Base-by-base conservation (phyloP, 345 rosid species). In the Citrus australasica region DNA sequence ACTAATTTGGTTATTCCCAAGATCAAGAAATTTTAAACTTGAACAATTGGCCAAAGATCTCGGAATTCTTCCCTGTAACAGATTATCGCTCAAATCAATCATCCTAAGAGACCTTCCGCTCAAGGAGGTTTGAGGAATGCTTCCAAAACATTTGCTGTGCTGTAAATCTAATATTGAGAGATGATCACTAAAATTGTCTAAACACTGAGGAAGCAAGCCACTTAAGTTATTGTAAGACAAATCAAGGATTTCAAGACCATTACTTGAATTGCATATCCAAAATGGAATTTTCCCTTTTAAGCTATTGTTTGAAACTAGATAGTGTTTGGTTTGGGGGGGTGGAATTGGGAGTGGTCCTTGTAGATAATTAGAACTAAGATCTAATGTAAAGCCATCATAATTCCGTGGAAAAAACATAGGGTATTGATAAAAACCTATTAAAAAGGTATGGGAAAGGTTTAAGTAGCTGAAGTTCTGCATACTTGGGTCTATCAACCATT, bases 221-320 rank as follows among this genome's bases (percentile, higher is more conserved):
- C 27, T 77, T 19, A 81, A 37, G 42, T 53, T 82, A 37, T 82
- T 82, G 75, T 7, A 7, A 9, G 78, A 67, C 67, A 82, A 35
- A 61, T 82, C 71, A 37, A 82, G 48, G 5, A 5, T 19, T 5
- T 9, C 2, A 7, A 71, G 65, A 58, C 24, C 37, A 16, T 51
- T 42, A 42, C 48, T 11, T 2, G 66, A 14, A 21, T 63, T 27
- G 46, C 82, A 76, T 21, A 82, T 61, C 32, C 14, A 16, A 7
- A 51, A 32, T 13, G 76, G 28, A 7, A 74, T 17, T 37, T 78
- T 67, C 11, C 84, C 76, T 0, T 38, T 55, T 4, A 82, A 35
- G 0, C 2, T 21, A 73, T 82, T 82, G 42, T 65, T 32, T 16
- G 74, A 64, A 21, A 35, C 65, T 4, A 0, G 0, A 40, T 78